phyloP scores from a whole-genome alignment of 768 basidiomycete genomes.

The Auricularia sp. region DNA sequence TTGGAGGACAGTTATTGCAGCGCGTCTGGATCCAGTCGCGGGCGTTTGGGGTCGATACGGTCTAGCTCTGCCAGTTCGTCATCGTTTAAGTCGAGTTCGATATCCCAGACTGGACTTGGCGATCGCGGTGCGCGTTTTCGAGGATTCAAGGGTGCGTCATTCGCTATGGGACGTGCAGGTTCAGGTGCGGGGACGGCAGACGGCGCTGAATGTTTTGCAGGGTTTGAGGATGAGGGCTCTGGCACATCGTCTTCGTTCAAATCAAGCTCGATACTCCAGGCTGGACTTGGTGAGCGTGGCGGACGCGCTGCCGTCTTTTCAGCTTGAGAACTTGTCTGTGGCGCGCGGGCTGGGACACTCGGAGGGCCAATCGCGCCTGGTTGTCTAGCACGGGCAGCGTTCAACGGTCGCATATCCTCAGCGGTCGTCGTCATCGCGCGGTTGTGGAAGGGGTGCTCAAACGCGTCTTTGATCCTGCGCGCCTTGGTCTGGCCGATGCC shows the following conservation, averaged over 20 bases:
- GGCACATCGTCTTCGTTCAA: conserved; percentile 17
- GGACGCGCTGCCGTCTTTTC: conserved; percentile 7
- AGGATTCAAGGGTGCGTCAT: not conserved
- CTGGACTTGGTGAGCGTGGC: conserved; percentile 19
- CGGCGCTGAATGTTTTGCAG: not conserved
- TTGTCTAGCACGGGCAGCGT: not conserved
- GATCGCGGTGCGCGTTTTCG: conserved; percentile 21
- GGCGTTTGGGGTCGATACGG: not conserved
- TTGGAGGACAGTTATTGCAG: not conserved
- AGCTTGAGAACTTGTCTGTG: not conserved
- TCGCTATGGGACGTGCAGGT: not conserved
- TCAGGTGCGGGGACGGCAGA: not conserved
- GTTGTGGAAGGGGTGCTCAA: conserved; percentile 79
- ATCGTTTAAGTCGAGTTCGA: conserved; percentile 42
- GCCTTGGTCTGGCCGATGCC: conserved; percentile 95
- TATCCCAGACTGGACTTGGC: conserved; percentile 62
- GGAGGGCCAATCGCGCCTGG: not conserved
- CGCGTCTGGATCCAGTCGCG: not conserved
- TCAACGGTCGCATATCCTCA: conserved; percentile 14
- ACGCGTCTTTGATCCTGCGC: conserved; percentile 80
- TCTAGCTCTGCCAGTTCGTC: not conserved
- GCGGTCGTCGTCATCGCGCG: conserved; percentile 21
- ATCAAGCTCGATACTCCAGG: conserved; percentile 41
- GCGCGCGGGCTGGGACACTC: not conserved
- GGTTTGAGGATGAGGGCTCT: not conserved